phyloP scores from a whole-genome alignment of 2,329 filamentous ascomycete species.

The Ophiostoma angusticollis region DNA sequence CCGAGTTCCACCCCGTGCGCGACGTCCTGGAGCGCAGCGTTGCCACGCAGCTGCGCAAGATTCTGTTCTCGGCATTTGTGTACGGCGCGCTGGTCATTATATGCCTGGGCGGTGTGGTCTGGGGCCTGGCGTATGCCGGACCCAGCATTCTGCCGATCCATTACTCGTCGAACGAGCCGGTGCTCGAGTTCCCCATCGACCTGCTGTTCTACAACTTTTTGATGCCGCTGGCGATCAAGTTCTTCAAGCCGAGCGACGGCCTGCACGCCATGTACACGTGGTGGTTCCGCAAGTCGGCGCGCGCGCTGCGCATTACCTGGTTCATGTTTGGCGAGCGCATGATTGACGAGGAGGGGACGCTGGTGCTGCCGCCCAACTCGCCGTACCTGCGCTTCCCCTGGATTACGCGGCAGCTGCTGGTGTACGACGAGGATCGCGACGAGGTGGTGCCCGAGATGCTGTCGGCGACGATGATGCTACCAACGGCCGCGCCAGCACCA shows the following conservation, averaged over 20 bases:
- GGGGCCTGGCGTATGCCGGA: conserved; percentile 62
- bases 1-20: conserved; percentile 92
- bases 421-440: conserved; percentile 24
- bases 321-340: conserved; percentile 83
- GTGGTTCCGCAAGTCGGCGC: conserved; percentile 88
- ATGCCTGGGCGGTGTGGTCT: conserved; percentile 90
- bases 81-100: conserved; percentile 88
- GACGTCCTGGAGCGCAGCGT: conserved; percentile 92
- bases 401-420: conserved; percentile 34
- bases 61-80: conserved; percentile 87
- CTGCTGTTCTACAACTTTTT: conserved; percentile 94
- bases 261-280: conserved; percentile 80
- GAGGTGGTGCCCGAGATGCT: conserved; percentile 43
- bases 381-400: conserved; percentile 22
- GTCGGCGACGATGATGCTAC: conserved; percentile 24
- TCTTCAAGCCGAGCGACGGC: conserved; percentile 74
- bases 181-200: conserved; percentile 88
- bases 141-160: conserved; percentile 73
- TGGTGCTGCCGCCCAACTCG: conserved; percentile 32
- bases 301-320: conserved; percentile 67
- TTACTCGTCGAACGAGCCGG: conserved; percentile 84
- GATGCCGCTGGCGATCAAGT: conserved; percentile 73
- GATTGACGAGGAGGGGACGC: conserved; percentile 66
- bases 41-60: conserved; percentile 86
- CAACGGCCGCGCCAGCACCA: too few relatives aligned